Evolutionary conservation across 1,284 basidiomycete species (phyloP), one percentile per base, ranked within the genome.

Genomic region (Malassezia yamatoensis): DNA sequence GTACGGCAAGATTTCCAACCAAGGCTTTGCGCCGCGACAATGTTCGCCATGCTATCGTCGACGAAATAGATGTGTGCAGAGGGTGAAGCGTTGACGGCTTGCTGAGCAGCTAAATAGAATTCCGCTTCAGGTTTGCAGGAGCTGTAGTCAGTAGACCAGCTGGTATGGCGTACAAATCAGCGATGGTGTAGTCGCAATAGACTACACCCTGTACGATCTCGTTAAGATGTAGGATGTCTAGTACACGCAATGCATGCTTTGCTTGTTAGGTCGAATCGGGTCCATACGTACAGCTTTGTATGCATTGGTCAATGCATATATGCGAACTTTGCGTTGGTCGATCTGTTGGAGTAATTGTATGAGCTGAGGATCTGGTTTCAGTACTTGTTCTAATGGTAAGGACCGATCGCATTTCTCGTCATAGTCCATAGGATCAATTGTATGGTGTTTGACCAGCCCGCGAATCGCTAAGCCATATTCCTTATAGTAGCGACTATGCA

Each of bases 341-440:
- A 91, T 82, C 66, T 88, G 86, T 67, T 83, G 74, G 37, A 91
- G 80, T 10, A 91, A 78, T 63, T 83, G 80, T 24, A 83, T 82
- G 24, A 87, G 74, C 11, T 70, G 69, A 8, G 82, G 81, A 67
- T 85, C 79, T 12, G 84, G 86, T 32, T 79, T 78, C 60, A 91
- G 83, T 77, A 87, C 83, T 1, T 85, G 79, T 66, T 91, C 88
- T 10, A 91, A 78, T 3, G 88, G 88, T 13, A 91, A 78, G 13
- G 85, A 82, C 5, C 84, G 85, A 64, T 91, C 88, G 74, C 87
- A 90, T 75, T 86, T 83, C 53, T 77, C 78, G 76, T 91, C 86
- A 71, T 90, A 91, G 70, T 90, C 88, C 53, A 90, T 75, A 8
- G 87, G 85, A 74, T 91, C 88, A 68, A 90, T 83, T 58, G 83